A percentile compares a stretch with the other conserved stretches of the same genome.
These are phyloP conservation scores for Colletotrichum theobromicola DNA, from an alignment of 2,329 filamentous ascomycete genomes.

Conservation along the genomic window DNA sequence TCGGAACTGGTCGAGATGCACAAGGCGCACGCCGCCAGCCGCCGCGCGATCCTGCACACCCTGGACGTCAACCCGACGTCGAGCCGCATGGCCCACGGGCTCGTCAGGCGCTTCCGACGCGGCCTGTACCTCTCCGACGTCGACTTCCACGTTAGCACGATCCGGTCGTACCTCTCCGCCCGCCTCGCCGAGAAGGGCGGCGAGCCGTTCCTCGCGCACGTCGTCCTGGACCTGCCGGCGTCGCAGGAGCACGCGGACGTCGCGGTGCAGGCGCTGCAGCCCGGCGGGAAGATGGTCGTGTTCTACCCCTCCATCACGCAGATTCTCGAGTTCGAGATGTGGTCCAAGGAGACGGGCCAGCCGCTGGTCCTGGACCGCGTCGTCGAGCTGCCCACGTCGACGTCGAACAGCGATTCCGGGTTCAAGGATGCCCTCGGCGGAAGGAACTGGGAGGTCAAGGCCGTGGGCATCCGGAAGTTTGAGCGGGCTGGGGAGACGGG, in stretches of 20 bases:
- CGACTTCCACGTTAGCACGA: slow-evolving; percentile 75
- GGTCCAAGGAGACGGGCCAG: slow-evolving; percentile 57
- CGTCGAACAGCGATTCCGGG: slow-evolving; percentile 40
- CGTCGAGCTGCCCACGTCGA: slow-evolving; percentile 58
- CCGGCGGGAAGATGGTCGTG: slow-evolving; percentile 69
- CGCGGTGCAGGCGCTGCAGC: slow-evolving; percentile 63
- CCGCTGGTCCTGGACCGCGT: slow-evolving; percentile 62
- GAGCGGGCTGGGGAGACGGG: neutral
- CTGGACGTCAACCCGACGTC: slow-evolving; percentile 70
- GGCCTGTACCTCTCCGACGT: slow-evolving; percentile 74
- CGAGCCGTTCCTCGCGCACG: slow-evolving; percentile 72
- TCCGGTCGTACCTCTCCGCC: slow-evolving; percentile 65
- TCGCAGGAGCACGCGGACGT: slow-evolving; percentile 54
- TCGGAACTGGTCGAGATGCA: slow-evolving; percentile 35
- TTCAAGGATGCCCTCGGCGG: slow-evolving; percentile 54
- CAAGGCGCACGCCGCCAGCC: slow-evolving; percentile 50
- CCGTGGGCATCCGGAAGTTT: slow-evolving; percentile 37
- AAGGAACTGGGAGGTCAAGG: slow-evolving; percentile 68
- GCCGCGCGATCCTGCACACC: slow-evolving; percentile 76
- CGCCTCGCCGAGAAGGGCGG: slow-evolving; percentile 48
- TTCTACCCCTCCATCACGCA: slow-evolving; percentile 84
- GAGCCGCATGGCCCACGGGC: slow-evolving; percentile 66
- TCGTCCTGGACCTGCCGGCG: slow-evolving; percentile 75
- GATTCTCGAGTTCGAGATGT: slow-evolving; percentile 67
- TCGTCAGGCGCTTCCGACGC: slow-evolving; percentile 70